Percentiles rank a stretch among this genome's conserved stretches.
Conservation (phyloP, 495 filamentous ascomycete genomes). For the Venustampulla echinocandica region DNA sequence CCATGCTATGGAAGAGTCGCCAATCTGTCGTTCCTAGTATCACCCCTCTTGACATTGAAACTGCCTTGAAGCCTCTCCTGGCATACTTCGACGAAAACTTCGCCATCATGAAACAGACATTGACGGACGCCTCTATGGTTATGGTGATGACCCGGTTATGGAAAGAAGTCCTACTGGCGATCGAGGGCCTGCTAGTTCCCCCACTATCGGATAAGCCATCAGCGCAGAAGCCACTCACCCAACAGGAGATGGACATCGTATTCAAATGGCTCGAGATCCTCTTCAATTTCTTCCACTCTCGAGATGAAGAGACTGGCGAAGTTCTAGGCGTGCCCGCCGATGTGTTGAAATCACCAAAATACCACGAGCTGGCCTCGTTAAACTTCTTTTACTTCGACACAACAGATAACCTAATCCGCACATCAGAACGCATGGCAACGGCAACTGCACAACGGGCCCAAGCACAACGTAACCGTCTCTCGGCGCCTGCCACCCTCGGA, state of each 20-base stretch:
- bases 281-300: constrained; percentile 89
- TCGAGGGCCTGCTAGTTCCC: constrained; percentile 85
- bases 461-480: constrained; percentile 60
- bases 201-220: constrained; percentile 94
- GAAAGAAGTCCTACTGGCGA: constrained; percentile 92
- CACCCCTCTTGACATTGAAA: constrained; percentile 64
- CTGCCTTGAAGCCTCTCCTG: constrained; percentile 81
- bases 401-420: constrained; percentile 85
- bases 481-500: constrained; percentile 56
- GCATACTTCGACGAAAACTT: constrained; percentile 99
- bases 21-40: constrained; percentile 45
- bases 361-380: constrained; percentile 88
- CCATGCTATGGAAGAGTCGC: constrained; percentile 63
- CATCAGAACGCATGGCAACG: constrained; percentile 88
- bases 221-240: constrained; percentile 73
- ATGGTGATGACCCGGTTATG: constrained; percentile 96
- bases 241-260: constrained; percentile 88
- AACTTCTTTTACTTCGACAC: constrained; percentile 98
- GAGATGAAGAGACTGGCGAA: constrained; percentile 79
- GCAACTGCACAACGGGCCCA: constrained; percentile 74
- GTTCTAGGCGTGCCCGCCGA: constrained; percentile 81
- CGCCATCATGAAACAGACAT: constrained; percentile 92
- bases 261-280: constrained; percentile 92
- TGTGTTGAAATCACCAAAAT: constrained; percentile 92
- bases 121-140: constrained; percentile 88